Conservation (phyloP, 768 basidiomycete genomes). For the Russula vinacea region DNA sequence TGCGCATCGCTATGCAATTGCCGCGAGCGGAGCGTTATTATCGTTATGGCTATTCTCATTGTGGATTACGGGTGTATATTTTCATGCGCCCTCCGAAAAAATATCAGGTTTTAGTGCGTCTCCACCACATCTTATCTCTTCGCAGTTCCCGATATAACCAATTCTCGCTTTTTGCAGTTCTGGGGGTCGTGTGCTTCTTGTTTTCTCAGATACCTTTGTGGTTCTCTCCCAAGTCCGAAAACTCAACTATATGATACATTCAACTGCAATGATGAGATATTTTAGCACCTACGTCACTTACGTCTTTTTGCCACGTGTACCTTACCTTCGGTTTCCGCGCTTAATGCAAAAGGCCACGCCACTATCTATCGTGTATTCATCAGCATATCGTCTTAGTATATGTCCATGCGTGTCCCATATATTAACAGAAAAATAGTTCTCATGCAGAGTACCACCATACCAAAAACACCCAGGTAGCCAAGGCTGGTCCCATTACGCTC, state of each 20-base stretch:
- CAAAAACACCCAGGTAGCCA: conserved; percentile 14
- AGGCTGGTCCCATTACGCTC: conserved; percentile 15
- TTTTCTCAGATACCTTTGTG: conserved; percentile 35
- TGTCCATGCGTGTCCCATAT: background rate
- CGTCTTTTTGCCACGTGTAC: conserved; percentile 1
- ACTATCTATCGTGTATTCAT: background rate
- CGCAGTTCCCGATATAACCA: background rate
- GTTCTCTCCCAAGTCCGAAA: background rate
- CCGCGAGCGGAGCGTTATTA: conserved; percentile 47
- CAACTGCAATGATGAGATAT: background rate
- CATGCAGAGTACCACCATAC: conserved; percentile 22
- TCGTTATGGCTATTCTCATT: conserved; percentile 69
- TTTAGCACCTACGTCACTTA: background rate
- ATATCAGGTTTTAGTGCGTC: conserved; percentile 76
- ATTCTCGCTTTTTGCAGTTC: conserved; percentile 33
- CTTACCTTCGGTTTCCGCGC: background rate
- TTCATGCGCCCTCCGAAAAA: conserved; percentile 88
- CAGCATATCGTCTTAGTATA: background rate
- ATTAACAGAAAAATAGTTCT: background rate
- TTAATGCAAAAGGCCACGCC: background rate
- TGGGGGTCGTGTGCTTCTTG: conserved; percentile 40
- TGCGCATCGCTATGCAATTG: conserved; percentile 49
- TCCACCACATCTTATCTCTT: background rate
- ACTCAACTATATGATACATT: background rate
- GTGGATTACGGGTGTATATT: conserved; percentile 83